Conservation (phyloP, 305 asterid species). For the Ilex paraguariensis region DNA sequence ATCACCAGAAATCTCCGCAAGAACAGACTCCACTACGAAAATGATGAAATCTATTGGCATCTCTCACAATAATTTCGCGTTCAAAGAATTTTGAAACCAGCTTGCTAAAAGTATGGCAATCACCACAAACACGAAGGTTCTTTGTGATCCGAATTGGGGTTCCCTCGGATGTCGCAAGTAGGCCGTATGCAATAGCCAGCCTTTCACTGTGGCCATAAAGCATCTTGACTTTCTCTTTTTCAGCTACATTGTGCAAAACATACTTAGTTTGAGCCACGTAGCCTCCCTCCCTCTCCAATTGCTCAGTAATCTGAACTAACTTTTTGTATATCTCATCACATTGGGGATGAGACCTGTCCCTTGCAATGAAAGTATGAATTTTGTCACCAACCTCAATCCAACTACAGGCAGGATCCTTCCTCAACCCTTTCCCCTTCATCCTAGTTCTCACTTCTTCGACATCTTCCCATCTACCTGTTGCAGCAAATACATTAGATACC, state of each 20-base stretch:
- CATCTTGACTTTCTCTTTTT: slow-evolving; percentile 53
- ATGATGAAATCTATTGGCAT: slow-evolving; percentile 76
- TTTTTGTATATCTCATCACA: slow-evolving; percentile 46
- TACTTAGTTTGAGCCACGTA: slow-evolving; percentile 60
- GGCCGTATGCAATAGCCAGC: slow-evolving; percentile 73
- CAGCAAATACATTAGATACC: slow-evolving; percentile 64
- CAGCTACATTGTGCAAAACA: slow-evolving; percentile 62
- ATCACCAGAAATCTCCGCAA: slow-evolving; percentile 82
- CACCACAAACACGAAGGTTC: slow-evolving; percentile 80
- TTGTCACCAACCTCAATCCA: slow-evolving; percentile 69
- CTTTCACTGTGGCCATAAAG: slow-evolving; percentile 75
- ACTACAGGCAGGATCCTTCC: slow-evolving; percentile 90
- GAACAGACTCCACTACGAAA: slow-evolving; percentile 76
- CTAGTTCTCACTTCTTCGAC: slow-evolving; percentile 54
- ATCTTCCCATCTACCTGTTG: slow-evolving; percentile 67
- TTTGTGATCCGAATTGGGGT: slow-evolving; percentile 55
- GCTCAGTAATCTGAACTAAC: slow-evolving; percentile 44
- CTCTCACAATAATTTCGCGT: slow-evolving; percentile 66
- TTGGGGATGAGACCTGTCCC: slow-evolving; percentile 68
- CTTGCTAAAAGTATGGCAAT: slow-evolving; percentile 70
- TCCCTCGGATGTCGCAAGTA: slow-evolving; percentile 34
- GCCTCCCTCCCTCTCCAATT: slow-evolving; percentile 50
- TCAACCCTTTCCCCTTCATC: slow-evolving; percentile 70
- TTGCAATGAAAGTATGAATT: slow-evolving; percentile 58
- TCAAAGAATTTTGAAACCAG: slow-evolving; percentile 47